Evolutionary conservation across 352 stramenopile genomes (phyloP).

Genomic region (Phytophthora cajani): DNA sequence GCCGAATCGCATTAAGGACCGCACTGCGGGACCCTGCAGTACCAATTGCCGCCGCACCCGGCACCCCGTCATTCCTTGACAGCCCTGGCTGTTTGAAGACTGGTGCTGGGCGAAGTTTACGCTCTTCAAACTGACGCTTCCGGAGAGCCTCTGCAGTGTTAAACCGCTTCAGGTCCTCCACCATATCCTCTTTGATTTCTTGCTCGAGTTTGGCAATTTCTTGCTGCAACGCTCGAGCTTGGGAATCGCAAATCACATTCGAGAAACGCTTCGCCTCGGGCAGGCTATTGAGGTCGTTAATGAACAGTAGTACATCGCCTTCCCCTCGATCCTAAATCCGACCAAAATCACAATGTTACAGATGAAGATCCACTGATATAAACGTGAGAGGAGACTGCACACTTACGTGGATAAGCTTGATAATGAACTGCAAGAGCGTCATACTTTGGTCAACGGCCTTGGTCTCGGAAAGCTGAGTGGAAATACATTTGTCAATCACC

Average conservation of each 20-base stretch:
- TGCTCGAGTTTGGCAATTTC: slow-evolving; percentile 61
- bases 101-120: slow-evolving; percentile 12
- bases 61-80: neutral
- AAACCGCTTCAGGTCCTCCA: slow-evolving; percentile 58
- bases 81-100: neutral
- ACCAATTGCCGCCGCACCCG: slow-evolving; percentile 4
- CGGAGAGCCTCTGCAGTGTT: slow-evolving; percentile 50
- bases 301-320: slow-evolving; percentile 69
- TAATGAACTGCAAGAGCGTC: slow-evolving; percentile 80
- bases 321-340: slow-evolving; percentile 68
- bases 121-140: slow-evolving; percentile 42
- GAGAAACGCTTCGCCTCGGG: slow-evolving; percentile 71
- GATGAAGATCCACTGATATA: neutral
- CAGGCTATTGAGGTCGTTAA: slow-evolving; percentile 65
- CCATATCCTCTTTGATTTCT: slow-evolving; percentile 82
- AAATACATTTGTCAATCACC: neutral
- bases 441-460: slow-evolving; percentile 79
- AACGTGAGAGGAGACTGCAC: slow-evolving; percentile 14
- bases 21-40: slow-evolving; percentile 20
- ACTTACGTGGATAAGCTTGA: slow-evolving; percentile 80
- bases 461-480: slow-evolving; percentile 72
- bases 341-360: slow-evolving; percentile 1
- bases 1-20: slow-evolving; percentile 42
- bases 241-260: slow-evolving; percentile 69
- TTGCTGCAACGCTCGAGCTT: slow-evolving; percentile 55